Percentiles rank a stretch among this genome's conserved stretches.
Evolutionary conservation across 2,329 filamentous ascomycete species (phyloP).

Genomic region (Penicillium aurantiogriseum): DNA sequence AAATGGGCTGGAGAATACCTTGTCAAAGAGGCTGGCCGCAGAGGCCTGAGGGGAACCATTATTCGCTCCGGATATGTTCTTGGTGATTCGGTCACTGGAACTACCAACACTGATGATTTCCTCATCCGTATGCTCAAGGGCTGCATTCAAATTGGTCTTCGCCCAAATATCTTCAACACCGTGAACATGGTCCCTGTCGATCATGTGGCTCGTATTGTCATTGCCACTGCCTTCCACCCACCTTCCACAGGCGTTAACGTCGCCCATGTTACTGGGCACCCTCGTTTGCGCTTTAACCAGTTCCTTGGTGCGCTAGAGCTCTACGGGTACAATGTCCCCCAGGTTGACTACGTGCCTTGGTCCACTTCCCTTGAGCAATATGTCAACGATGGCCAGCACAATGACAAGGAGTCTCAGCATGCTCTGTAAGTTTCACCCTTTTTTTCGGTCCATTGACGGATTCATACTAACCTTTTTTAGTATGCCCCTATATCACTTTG

Average conservation of each 20-base stretch:
- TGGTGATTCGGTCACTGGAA: constrained; percentile 67
- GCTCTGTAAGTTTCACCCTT: constrained; percentile 53
- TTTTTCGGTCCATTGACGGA: background rate
- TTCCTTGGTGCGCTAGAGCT: constrained; percentile 68
- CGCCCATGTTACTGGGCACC: constrained; percentile 76
- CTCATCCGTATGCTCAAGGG: constrained; percentile 83
- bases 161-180: constrained; percentile 78
- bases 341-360: constrained; percentile 69
- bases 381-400: constrained; percentile 57
- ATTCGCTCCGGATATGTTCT: constrained; percentile 83
- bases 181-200: constrained; percentile 87
- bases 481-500: constrained; percentile 73
- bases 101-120: constrained; percentile 82
- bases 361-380: constrained; percentile 65
- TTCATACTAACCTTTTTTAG: constrained; percentile 25
- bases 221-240: constrained; percentile 68
- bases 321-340: constrained; percentile 70
- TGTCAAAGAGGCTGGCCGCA: constrained; percentile 71
- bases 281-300: constrained; percentile 72
- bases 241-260: constrained; percentile 58
- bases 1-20: constrained; percentile 81
- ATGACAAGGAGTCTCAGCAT: constrained; percentile 61
- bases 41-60: constrained; percentile 73
- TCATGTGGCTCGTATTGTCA: constrained; percentile 77
- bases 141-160: constrained; percentile 71